Evolutionary conservation across 2,329 filamentous ascomycete species (phyloP), one percentile per base, ranked within the genome.

Genomic region (Teratosphaeria zuluensis): DNA sequence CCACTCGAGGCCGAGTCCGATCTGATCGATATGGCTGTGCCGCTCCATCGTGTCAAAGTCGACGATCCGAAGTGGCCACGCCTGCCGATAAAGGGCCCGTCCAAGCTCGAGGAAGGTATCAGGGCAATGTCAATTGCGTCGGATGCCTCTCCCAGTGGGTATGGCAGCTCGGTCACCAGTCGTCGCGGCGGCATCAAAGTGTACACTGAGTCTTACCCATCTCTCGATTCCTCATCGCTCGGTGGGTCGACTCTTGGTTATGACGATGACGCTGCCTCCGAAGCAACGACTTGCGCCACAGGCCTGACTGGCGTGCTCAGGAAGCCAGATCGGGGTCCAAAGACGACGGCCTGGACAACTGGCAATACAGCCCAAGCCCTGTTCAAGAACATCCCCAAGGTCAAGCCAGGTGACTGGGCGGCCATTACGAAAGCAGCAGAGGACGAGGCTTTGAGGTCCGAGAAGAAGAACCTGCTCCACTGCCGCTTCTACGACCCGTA

Each of bases 401-500:
- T 33, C 9, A 67, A 69, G 4, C 53, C 66, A 5, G 61, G 62
- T 1, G 62, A 73, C 31, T 72, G 70, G 65, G 69, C 68, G 0
- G 61, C 58, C n/a, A 42, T 74, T 21, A 11, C 55, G 6, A 42
- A 33, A 32, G 30, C 38, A 28, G 51, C 21, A 19, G 55, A 54
- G 68, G 74, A n/a, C 51, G 68, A 31, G 56, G 62, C 16, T 66
- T 19, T 53, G 12, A 60, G 64, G 71, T 24, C 30, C 60, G 12
- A 60, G 66, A 7, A 48, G 63, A 72, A 52, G 58, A 77, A 77
- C 62, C 68, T 77, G 48, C 65, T 77, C 62, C 63, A 64, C n/a
- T 66, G 64, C 1, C 73, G 71, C 12, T 76, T 76, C 62, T 77
- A 74, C 73, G 76, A 86, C 58, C 83, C 84, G 0, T 63, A 74